Percentiles rank a stretch among this genome's conserved stretches.
Evolutionary conservation across 1,139 yeast genomes (phyloP).

Genomic region (Yamadazyma oceani): DNA sequence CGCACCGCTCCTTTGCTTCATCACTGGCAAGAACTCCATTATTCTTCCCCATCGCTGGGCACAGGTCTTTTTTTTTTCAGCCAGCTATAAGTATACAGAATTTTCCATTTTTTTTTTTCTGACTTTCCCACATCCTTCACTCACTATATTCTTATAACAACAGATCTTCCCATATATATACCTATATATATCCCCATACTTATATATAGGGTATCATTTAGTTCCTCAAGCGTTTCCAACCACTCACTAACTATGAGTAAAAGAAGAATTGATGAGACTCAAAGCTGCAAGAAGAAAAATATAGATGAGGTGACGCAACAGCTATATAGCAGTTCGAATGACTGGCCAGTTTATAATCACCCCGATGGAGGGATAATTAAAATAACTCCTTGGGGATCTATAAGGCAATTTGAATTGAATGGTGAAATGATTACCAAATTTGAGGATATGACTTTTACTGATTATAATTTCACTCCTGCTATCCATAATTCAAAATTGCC

Average conservation of each 20-base stretch:
- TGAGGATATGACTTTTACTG: constrained; percentile 44
- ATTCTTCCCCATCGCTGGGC: no score
- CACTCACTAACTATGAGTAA: constrained; percentile 18
- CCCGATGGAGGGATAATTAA: constrained; percentile 67
- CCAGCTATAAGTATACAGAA: neutral
- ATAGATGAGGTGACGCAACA: constrained; percentile 24
- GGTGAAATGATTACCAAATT: constrained; percentile 43
- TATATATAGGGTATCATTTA: no score
- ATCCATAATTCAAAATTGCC: constrained; percentile 11
- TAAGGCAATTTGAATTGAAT: constrained; percentile 34
- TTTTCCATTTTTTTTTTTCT: neutral
- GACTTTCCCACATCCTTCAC: no score
- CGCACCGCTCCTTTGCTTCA: no score
- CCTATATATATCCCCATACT: no score
- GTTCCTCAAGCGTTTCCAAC: constrained; percentile 6
- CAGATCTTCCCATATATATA: no score
- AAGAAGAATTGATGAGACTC: constrained; percentile 28
- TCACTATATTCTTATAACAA: no score
- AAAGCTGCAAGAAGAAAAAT: constrained; percentile 24
- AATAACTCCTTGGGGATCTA: constrained; percentile 62
- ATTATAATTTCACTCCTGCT: constrained; percentile 27
- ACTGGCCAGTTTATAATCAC: constrained; percentile 62
- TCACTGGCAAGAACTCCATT: no score
- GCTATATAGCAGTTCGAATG: constrained; percentile 33
- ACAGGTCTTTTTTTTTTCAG: no score